Evolutionary conservation across 139 green algal species (phyloP).

Genomic region (Microglena sp.): DNA sequence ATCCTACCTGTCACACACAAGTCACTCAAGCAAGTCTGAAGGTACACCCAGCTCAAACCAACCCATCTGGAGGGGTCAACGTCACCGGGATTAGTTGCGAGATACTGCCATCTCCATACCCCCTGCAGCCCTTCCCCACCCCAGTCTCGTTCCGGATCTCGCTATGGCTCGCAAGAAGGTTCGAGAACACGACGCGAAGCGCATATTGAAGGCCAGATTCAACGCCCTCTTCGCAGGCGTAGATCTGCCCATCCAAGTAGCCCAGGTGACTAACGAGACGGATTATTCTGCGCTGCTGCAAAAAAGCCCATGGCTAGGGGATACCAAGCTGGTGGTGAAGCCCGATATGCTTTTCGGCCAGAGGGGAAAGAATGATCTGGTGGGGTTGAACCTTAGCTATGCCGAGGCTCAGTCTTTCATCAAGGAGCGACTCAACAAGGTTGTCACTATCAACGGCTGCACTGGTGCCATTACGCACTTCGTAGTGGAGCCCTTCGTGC

Average conservation of each 20-base stretch:
- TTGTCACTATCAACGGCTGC: slow-evolving; percentile 53
- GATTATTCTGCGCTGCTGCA: slow-evolving; percentile 20
- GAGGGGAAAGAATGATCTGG: slow-evolving; percentile 87
- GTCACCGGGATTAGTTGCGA: too few relatives aligned
- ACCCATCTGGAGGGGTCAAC: too few relatives aligned
- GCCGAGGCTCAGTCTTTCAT: slow-evolving; percentile 58
- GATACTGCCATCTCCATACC: too few relatives aligned
- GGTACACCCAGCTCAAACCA: too few relatives aligned
- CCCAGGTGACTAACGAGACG: slow-evolving; percentile 38
- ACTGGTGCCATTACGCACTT: slow-evolving; percentile 75
- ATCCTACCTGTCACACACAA: too few relatives aligned
- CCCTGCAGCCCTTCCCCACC: too few relatives aligned
- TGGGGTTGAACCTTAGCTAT: slow-evolving; percentile 65
- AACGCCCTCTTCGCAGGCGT: slow-evolving; percentile 52
- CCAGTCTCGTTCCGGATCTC: too few relatives aligned
- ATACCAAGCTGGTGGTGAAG: slow-evolving; percentile 79
- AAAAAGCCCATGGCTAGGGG: slow-evolving; percentile 57
- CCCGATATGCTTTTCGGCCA: slow-evolving; percentile 94
- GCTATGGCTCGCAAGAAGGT: slow-evolving; percentile 57
- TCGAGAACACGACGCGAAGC: slow-evolving; percentile 75
- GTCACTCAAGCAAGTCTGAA: too few relatives aligned
- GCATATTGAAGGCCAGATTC: slow-evolving; percentile 66
- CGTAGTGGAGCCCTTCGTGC: slow-evolving; percentile 89
- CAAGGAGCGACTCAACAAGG: slow-evolving; percentile 42
- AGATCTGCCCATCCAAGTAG: slow-evolving; percentile 49